phyloP scores from a whole-genome alignment of 495 filamentous ascomycete species.

The Endocarpon pusillum region DNA sequence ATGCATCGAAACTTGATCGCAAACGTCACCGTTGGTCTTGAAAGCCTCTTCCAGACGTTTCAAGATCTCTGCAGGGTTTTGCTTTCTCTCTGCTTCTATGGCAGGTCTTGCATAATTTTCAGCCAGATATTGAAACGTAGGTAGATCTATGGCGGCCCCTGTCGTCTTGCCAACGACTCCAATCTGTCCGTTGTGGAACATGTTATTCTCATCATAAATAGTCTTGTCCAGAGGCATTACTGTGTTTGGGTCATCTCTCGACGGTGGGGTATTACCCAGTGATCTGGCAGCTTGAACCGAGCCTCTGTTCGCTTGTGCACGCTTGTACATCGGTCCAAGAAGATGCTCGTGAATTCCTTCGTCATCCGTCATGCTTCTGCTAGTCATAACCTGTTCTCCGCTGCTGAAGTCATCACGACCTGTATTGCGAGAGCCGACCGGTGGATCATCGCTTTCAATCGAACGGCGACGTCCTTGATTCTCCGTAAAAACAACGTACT shows the following conservation, averaged over 20 bases:
- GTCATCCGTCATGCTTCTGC: constrained; percentile 51
- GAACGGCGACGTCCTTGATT: constrained; percentile 26
- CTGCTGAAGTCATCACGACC: constrained; percentile 12
- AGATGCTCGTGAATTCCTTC: constrained; percentile 38
- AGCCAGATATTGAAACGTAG: constrained; percentile 41
- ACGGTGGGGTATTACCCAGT: constrained; percentile 38
- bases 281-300: constrained; percentile 22
- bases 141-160: constrained; percentile 30
- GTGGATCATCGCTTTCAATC: constrained; percentile 17
- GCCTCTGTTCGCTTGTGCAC: constrained; percentile 1
- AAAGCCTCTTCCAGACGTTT: constrained; percentile 34
- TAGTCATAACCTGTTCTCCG: constrained; percentile 29
- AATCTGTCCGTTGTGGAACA: constrained; percentile 36
- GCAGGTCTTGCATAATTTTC: constrained; percentile 33
- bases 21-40: constrained; percentile 43
- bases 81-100: constrained; percentile 15
- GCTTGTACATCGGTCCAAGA: constrained; percentile 20
- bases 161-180: constrained; percentile 45
- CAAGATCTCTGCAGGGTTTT: constrained; percentile 23
- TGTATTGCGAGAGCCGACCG: constrained; percentile 8
- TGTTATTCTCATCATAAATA: constrained; percentile 35
- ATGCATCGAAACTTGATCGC: constrained; percentile 39
- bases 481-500: constrained; percentile 30
- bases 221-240: constrained; percentile 44
- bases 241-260: constrained; percentile 24